A percentile compares a stretch with the other conserved stretches of the same genome.
Conservation (phyloP, 2,329 filamentous ascomycete genomes). For the Penicillium sp. region DNA sequence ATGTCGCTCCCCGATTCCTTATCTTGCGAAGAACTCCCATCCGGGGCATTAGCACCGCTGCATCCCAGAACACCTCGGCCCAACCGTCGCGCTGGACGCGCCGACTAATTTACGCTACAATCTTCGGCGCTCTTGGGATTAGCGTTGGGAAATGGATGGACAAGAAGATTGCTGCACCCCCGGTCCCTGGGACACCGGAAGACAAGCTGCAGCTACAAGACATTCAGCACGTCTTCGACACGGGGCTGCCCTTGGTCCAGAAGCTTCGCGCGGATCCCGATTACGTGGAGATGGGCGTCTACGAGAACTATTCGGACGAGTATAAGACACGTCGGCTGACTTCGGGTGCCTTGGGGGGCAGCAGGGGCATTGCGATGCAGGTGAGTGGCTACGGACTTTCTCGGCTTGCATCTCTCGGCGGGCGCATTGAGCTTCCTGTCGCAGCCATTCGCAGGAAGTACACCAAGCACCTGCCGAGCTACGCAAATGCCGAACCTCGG, state of each 20-base stretch:
- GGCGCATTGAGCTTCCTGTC: conserved; percentile 1
- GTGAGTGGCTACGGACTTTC: conserved; percentile 28
- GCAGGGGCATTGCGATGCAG: conserved; percentile 44
- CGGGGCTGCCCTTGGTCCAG: conserved; percentile 39
- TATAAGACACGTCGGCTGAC: conserved; percentile 41
- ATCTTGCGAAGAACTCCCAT: conserved; percentile 8
- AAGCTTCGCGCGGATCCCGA: conserved; percentile 41
- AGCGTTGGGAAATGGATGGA: conserved; percentile 28
- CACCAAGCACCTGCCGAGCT: conserved; percentile 16
- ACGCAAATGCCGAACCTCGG: conserved; percentile 23
- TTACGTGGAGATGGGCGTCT: conserved; percentile 43
- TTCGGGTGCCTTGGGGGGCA: conserved; percentile 43
- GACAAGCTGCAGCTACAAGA: conserved; percentile 34
- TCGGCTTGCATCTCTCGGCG: conserved; percentile 8
- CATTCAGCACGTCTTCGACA: conserved; percentile 37
- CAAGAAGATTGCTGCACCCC: conserved; percentile 26
- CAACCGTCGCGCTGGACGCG: conserved; percentile 37
- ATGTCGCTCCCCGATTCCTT: conserved; percentile 1
- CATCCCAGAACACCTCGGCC: conserved; percentile 19
- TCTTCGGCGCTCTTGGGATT: conserved; percentile 40
- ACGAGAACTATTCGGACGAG: conserved; percentile 39
- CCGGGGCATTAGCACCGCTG: conserved; percentile 26
- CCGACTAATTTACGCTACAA: conserved; percentile 35
- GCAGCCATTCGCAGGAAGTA: background rate
- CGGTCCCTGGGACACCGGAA: conserved; percentile 37